Evolutionary conservation across 2,329 filamentous ascomycete genomes (phyloP).

Genomic region (Pleurostoma richardsiae): DNA sequence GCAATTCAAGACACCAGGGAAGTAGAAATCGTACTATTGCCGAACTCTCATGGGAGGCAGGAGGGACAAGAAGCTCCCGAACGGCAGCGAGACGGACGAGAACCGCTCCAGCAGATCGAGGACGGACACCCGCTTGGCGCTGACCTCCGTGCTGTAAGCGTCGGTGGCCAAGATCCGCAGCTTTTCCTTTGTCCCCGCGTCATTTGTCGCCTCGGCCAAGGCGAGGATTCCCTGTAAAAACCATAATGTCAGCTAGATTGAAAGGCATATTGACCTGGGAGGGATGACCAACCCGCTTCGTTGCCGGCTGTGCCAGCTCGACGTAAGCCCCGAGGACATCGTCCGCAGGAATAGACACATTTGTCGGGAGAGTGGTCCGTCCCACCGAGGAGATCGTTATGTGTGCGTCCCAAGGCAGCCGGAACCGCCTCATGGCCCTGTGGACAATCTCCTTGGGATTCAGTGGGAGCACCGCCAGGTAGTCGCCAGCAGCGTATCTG

Average conservation of each 20-base stretch:
- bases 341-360: slow-evolving; percentile 51
- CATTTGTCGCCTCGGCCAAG: slow-evolving; percentile 41
- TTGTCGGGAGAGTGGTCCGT: slow-evolving; percentile 47
- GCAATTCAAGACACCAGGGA: neutral
- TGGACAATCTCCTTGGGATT: slow-evolving; percentile 60
- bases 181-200: slow-evolving; percentile 31
- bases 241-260: too few species aligned
- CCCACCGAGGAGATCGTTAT: slow-evolving; percentile 50
- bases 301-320: slow-evolving; percentile 66
- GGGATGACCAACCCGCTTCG: slow-evolving; percentile 31
- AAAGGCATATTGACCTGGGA: too few species aligned
- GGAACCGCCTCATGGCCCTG: slow-evolving; percentile 59
- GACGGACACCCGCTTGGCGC: slow-evolving; percentile 45
- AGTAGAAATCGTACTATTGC: slow-evolving; percentile 18
- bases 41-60: slow-evolving; percentile 54
- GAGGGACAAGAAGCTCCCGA: slow-evolving; percentile 57
- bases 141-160: slow-evolving; percentile 30
- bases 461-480: slow-evolving; percentile 66
- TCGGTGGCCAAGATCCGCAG: slow-evolving; percentile 31
- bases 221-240: slow-evolving; percentile 27
- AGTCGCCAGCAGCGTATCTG: slow-evolving; percentile 68
- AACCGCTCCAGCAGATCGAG: slow-evolving; percentile 59
- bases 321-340: slow-evolving; percentile 65
- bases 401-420: slow-evolving; percentile 62
- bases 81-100: slow-evolving; percentile 44